Evolutionary conservation across 1,284 basidiomycete genomes (phyloP).

Genomic region (Ceratobasidium theobromae): DNA sequence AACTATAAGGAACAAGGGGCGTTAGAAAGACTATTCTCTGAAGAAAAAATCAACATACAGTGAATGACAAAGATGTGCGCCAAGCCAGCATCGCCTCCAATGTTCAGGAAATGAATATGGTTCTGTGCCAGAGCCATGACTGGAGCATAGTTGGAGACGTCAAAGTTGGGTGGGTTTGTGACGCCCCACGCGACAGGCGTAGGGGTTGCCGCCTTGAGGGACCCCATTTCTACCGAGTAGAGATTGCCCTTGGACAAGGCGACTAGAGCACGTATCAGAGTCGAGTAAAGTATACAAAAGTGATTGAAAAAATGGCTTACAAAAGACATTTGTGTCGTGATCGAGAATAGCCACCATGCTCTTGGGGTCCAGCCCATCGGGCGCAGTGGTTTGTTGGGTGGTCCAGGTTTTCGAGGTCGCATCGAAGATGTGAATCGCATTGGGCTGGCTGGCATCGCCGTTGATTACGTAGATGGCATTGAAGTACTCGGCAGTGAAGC

Average conservation of each 20-base stretch:
- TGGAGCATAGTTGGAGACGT: constrained; percentile 57
- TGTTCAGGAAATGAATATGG: constrained; percentile 76
- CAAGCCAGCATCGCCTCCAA: constrained; percentile 65
- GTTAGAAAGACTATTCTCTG: not conserved
- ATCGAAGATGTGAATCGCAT: constrained; percentile 68
- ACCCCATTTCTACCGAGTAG: constrained; percentile 67
- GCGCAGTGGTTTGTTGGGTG: constrained; percentile 51
- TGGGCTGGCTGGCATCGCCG: constrained; percentile 66
- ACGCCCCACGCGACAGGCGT: constrained; percentile 62
- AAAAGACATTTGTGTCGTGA: constrained; percentile 87
- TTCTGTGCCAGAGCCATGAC: constrained; percentile 79
- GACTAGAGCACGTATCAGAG: constrained; percentile 47
- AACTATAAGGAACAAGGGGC: constrained; percentile 51
- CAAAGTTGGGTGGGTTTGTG: constrained; percentile 56
- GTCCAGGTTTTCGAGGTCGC: constrained; percentile 63
- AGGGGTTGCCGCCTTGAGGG: constrained; percentile 59
- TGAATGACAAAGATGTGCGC: constrained; percentile 86
- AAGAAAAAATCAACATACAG: constrained; percentile 54
- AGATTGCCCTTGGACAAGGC: constrained; percentile 61
- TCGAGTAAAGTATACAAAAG: constrained; percentile 37
- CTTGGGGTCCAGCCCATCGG: constrained; percentile 55
- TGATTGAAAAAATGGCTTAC: constrained; percentile 44
- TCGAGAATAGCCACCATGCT: constrained; percentile 71
- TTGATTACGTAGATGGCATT: constrained; percentile 80
- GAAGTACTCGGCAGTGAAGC: constrained; percentile 56